Evolutionary conservation across 106 monocot genomes (phyloP), one percentile per base, ranked within the genome.

Genomic region (Acanthochlamys bracteata): DNA sequence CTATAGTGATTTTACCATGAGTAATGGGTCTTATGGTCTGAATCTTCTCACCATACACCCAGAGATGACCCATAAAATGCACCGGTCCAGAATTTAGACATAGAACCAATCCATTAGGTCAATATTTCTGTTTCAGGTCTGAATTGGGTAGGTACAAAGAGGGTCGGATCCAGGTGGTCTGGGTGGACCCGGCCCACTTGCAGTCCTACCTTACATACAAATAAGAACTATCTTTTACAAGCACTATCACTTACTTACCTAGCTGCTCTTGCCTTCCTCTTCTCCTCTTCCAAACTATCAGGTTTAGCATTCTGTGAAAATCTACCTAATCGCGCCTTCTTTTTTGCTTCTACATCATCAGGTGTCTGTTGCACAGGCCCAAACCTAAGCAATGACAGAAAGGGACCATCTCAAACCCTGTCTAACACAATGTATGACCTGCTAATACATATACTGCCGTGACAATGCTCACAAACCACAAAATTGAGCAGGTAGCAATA

Each of bases 251-350:
- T 49, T 15, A 45, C 57, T 63, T 17, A 79, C 87, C 87, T 84
- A 16, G 70, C 22, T 40, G 89, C 89, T 26, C 89, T 84, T 70
- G 84, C 89, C 75, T 89, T 84, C 55, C 73, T 72, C 73, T 89
- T 89, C 33, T 89, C 89, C 75, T 81, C 84, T 79, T 89, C 89
- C 14, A 41, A 10, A 27, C 8, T 52, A 41, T 69, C 71, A 42
- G 64, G 19, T 51, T 78, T 81, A 15, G 69, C 15, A 21, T 65
- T 71, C 11, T 66, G 46, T 56, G 70, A 71, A 76, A 89, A 89
- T 72, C 84, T 81, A 46, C 56, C 81, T 13, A 79, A 19, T 24
- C 89, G 71, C 42, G 81, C 89, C 59, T 89, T 89, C 70, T 88
- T 88, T 70, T 84, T 89, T 26, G 66, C 78, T 41, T 81, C 84